Conservation (phyloP, 2,329 filamentous ascomycete species). For the Sporothrix sp. region DNA sequence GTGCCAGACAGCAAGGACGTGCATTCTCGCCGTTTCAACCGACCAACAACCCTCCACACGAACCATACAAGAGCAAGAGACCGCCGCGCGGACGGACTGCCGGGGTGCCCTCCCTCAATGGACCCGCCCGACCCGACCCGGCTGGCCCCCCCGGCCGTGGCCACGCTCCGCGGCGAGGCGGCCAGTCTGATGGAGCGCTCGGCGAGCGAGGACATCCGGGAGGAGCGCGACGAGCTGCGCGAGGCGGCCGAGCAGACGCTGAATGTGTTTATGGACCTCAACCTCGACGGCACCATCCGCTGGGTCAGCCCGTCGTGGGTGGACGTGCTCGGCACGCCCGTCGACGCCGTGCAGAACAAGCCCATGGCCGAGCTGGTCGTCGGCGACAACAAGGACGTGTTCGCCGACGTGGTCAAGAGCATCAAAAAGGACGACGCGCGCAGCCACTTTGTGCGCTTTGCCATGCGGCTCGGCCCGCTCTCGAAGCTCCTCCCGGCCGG, state of each 20-base stretch:
- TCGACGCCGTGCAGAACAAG: constrained; percentile 63
- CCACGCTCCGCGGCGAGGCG: constrained; percentile 41
- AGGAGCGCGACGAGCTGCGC: constrained; percentile 86
- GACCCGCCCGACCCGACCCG: constrained; percentile 27
- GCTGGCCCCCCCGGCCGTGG: constrained; percentile 45
- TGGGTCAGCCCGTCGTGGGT: constrained; percentile 97
- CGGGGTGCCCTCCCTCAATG: constrained; percentile 26
- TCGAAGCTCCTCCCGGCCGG: constrained; percentile 51
- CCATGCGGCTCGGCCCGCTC: constrained; percentile 57
- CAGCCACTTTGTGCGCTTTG: constrained; percentile 81
- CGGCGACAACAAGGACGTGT: constrained; percentile 66
- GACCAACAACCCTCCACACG: not conserved
- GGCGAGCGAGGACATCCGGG: constrained; percentile 80
- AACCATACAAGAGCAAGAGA: no score
- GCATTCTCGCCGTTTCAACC: not conserved
- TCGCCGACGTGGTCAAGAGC: constrained; percentile 72
- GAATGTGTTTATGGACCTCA: constrained; percentile 92
- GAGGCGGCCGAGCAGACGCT: constrained; percentile 93
- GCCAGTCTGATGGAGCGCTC: constrained; percentile 53
- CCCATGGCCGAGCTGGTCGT: constrained; percentile 73
- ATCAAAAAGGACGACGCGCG: constrained; percentile 90
- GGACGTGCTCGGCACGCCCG: constrained; percentile 76
- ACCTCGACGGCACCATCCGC: constrained; percentile 78
- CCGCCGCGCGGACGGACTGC: no score
- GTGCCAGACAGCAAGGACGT: constrained; percentile 24